A percentile compares a stretch with the other conserved stretches of the same genome.
Evolutionary conservation across 495 filamentous ascomycete species (phyloP).

Genomic region (Acidiella bohemica): DNA sequence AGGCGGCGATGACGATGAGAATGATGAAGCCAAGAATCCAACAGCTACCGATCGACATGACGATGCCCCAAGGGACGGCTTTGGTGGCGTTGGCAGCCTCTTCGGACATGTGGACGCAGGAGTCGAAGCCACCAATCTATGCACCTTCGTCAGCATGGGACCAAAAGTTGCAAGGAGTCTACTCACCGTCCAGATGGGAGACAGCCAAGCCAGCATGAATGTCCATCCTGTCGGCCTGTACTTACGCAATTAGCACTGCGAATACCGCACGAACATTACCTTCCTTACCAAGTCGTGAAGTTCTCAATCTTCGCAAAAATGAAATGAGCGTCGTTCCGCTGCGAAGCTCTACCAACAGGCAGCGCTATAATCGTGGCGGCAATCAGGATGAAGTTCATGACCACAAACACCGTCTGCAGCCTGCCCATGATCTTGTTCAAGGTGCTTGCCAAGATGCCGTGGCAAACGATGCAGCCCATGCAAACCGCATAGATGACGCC

Average conservation of each 20-base stretch:
- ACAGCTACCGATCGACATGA: slow-evolving; percentile 40
- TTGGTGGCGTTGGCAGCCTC: slow-evolving; percentile 49
- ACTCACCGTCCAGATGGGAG: slow-evolving; percentile 56
- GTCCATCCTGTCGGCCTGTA: slow-evolving; percentile 31
- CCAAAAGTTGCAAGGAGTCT: no score
- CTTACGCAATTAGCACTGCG: no score
- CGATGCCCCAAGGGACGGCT: slow-evolving; percentile 49
- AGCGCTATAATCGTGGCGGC: slow-evolving; percentile 52
- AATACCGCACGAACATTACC: no score
- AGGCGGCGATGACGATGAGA: slow-evolving; percentile 39
- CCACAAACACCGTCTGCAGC: slow-evolving; percentile 50
- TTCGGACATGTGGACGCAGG: slow-evolving; percentile 49
- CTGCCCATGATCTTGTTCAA: slow-evolving; percentile 48
- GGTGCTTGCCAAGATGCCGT: slow-evolving; percentile 45
- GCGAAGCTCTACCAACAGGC: slow-evolving; percentile 37
- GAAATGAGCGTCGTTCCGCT: slow-evolving; percentile 34
- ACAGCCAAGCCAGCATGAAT: slow-evolving; percentile 53
- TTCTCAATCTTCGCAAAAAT: slow-evolving; percentile 41
- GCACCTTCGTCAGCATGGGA: no score
- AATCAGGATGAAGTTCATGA: slow-evolving; percentile 50
- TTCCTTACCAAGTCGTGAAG: slow-evolving; percentile 45
- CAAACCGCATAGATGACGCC: slow-evolving; percentile 52
- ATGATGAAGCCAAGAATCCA: slow-evolving; percentile 42
- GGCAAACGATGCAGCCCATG: slow-evolving; percentile 41
- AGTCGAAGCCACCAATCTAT: slow-evolving; percentile 29